phyloP scores from a whole-genome alignment of 2,329 filamentous ascomycete genomes.

The Arachnomyces sp. region DNA sequence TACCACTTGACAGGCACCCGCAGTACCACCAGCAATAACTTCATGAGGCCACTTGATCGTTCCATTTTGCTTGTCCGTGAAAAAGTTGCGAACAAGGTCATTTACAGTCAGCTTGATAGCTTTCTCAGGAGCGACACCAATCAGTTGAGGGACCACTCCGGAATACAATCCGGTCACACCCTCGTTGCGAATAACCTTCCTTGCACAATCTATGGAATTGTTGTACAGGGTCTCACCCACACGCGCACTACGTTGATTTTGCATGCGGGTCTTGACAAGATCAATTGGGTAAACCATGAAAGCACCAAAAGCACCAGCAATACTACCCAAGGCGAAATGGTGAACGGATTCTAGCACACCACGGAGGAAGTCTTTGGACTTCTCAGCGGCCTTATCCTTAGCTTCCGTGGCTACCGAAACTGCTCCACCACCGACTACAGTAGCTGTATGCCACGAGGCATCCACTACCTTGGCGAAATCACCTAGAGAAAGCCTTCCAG shows the following conservation, averaged over 20 bases:
- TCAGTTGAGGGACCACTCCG: conserved; percentile 85
- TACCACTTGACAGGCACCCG: conserved; percentile 93
- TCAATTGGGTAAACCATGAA: conserved; percentile 99
- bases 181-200: conserved; percentile 88
- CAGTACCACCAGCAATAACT: conserved; percentile 76
- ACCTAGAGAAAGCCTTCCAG: conserved; percentile 67
- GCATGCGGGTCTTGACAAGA: conserved; percentile 95
- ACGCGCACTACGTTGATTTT: conserved; percentile 80
- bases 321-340: conserved; percentile 79
- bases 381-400: conserved; percentile 47
- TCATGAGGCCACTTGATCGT: conserved; percentile 64
- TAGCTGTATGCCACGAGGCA: conserved; percentile 72
- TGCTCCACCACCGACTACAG: conserved; percentile 44
- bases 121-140: conserved; percentile 98
- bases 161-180: conserved; percentile 86
- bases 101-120: conserved; percentile 99
- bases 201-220: conserved; percentile 92
- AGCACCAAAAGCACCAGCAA: conserved; percentile 92
- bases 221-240: conserved; percentile 88
- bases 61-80: conserved; percentile 65
- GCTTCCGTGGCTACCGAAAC: conserved; percentile 33
- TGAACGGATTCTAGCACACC: conserved; percentile 68
- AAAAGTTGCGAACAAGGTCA: conserved; percentile 71
- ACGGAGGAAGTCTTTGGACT: conserved; percentile 51
- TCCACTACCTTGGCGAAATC: conserved; percentile 96